Base-by-base conservation (phyloP, 2,329 filamentous ascomycete genomes). In the Myriosclerotinia scirpicola region DNA sequence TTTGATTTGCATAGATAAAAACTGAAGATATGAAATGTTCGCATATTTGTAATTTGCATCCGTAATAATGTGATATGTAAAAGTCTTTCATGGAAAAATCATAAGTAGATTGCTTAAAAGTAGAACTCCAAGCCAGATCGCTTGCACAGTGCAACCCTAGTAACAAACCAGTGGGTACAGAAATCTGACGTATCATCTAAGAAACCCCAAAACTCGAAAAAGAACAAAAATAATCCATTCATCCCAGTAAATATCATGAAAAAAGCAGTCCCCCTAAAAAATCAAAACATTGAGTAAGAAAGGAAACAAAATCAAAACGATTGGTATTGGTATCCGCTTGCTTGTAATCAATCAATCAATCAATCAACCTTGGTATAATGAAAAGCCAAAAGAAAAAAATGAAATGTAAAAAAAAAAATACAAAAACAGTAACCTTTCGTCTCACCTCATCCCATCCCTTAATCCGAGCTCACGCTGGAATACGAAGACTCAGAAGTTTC, bases 241-340 rank as follows among this genome's bases (percentile, higher is more conserved):
- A 26, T 36, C 38, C 34, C 46, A 26, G 20, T 36, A 20, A n/a
- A 20, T 9, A n/a, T 48, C 36, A 20, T 26, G 15, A 34, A 9
- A 52, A 42, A 3, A 38, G 26, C 34, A 44, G 20, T 44, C 50
- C 54, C 42, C 56, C 9, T 22, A 9, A 64, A 26, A 46, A n/a
- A 46, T 3, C n/a, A 30, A 42, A 15, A 58, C 3, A 46, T 34
- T 34, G 30, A 59, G 1, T 17, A 48, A 22, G n/a, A 11, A 15
- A 36, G 36, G n/a, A 34, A 22, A n/a, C 9, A 65, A 50, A 60
- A 20, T 60, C 55, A 50, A 50, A 60, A 48, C 30, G 58, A 50
- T 60, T 60, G 58, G 55, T 58, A 58, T 60, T 60, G 64, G 58
- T 61, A 65, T 65, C 64, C 55, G 53, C 63, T 60, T 40, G 64